A percentile compares a stretch with the other conserved stretches of the same genome.
Conservation (phyloP, 192 early-diverging fungal species). For the Linnemannia zychae region DNA sequence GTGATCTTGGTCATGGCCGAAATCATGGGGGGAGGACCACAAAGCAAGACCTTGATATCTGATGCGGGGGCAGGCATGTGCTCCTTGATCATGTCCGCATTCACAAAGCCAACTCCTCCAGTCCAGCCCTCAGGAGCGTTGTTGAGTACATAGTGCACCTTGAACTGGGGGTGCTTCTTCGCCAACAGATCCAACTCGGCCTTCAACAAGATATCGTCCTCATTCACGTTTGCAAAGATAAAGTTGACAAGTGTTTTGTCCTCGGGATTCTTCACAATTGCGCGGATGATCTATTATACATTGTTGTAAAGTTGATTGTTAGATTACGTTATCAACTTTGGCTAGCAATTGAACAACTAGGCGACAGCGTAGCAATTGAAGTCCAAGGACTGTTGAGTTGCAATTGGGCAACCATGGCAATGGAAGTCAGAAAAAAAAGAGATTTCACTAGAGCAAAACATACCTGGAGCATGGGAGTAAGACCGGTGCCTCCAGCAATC, state of each 20-base stretch:
- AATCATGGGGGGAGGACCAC: conserved; percentile 94
- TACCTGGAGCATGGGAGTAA: conserved; percentile 94
- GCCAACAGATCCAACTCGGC: conserved; percentile 85
- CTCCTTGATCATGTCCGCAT: conserved; percentile 83
- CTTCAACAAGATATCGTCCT: conserved; percentile 89
- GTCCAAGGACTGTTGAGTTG: no score
- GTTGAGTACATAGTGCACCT: conserved; percentile 88
- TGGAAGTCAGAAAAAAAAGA: background rate
- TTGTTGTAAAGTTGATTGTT: background rate
- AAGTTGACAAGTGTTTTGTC: conserved; percentile 90
- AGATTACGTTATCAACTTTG: background rate
- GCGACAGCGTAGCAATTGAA: background rate
- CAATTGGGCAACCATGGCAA: background rate
- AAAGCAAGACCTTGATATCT: conserved; percentile 90
- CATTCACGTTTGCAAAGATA: conserved; percentile 91
- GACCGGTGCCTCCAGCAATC: conserved; percentile 96
- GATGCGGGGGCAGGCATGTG: conserved; percentile 77
- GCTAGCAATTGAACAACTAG: background rate
- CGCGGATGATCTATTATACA: conserved; percentile 78
- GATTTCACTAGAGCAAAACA: background rate
- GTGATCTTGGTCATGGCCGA: conserved; percentile 81
- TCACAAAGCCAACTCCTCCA: conserved; percentile 89
- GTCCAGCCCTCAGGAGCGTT: conserved; percentile 84
- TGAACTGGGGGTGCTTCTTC: conserved; percentile 79
- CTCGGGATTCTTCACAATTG: conserved; percentile 84